Evolutionary conservation across 2,329 filamentous ascomycete genomes (phyloP).

Genomic region (Clarireedia monteithiana): DNA sequence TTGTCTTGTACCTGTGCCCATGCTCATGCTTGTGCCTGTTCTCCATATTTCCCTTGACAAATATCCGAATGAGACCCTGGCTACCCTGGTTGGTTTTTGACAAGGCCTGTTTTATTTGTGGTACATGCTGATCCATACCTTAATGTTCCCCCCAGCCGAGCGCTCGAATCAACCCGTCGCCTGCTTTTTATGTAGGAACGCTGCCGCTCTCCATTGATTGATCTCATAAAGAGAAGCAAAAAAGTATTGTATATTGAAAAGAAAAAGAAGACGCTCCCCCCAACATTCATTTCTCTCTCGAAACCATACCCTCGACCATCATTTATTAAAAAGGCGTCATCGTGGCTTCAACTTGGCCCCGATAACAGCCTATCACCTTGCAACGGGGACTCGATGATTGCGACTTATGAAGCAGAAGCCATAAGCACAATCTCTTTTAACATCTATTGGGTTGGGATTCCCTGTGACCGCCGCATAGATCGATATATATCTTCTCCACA

Average conservation of each 20-base stretch:
- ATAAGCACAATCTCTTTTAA: conserved; percentile 9
- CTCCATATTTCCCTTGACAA: not conserved
- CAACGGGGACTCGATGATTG: conserved; percentile 5
- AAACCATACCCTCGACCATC: not conserved
- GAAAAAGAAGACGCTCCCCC: not conserved
- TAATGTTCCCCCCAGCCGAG: conserved; percentile 5
- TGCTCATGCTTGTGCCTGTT: not conserved
- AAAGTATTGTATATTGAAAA: no score
- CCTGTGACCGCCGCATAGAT: conserved; percentile 1
- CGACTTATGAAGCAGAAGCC: conserved; percentile 9
- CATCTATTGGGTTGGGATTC: conserved; percentile 1
- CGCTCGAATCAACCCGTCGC: conserved; percentile 4
- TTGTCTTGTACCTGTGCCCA: not conserved
- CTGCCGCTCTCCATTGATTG: conserved; percentile 3
- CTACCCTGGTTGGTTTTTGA: not conserved
- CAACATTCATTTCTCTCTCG: not conserved
- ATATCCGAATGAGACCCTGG: conserved; percentile 6
- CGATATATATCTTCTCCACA: conserved; percentile 9
- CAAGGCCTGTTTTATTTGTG: conserved; percentile 9
- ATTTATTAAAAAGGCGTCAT: conserved; percentile 3
- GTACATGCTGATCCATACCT: conserved; percentile 11
- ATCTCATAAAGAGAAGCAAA: no score
- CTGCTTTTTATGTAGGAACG: conserved; percentile 8
- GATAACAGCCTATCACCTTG: conserved; percentile 2
- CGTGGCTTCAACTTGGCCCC: conserved; percentile 9